Conservation (phyloP, 768 basidiomycete species). For the Tulasnella sp. region DNA sequence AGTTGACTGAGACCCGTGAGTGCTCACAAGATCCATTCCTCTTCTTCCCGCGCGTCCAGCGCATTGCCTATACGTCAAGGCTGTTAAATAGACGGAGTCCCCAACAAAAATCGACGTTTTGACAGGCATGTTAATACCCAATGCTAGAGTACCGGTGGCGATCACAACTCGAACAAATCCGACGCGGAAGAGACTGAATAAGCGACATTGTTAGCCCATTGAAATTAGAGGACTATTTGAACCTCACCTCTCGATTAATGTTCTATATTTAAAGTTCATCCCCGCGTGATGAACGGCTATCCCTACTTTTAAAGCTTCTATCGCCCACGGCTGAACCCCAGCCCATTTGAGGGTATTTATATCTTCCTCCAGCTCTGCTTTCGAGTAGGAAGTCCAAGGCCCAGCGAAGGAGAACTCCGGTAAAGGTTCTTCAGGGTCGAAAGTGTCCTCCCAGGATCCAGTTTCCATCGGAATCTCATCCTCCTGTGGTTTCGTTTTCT, state of each 20-base stretch:
- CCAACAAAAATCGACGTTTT: constrained; percentile 58
- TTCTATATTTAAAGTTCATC: constrained; percentile 56
- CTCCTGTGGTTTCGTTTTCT: constrained; percentile 33
- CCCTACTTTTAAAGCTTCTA: constrained; percentile 47
- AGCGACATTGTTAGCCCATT: neutral
- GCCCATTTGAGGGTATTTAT: constrained; percentile 36
- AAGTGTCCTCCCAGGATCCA: constrained; percentile 40
- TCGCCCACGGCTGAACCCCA: constrained; percentile 37
- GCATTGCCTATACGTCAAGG: constrained; percentile 52
- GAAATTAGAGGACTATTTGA: neutral
- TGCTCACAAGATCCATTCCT: constrained; percentile 47
- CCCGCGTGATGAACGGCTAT: constrained; percentile 65
- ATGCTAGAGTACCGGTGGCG: constrained; percentile 60
- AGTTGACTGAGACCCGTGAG: neutral
- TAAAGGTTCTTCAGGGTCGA: constrained; percentile 51
- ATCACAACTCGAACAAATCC: constrained; percentile 59
- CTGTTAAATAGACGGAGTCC: constrained; percentile 55
- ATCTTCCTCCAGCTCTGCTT: constrained; percentile 44
- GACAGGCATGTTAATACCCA: constrained; percentile 69
- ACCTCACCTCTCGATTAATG: constrained; percentile 48
- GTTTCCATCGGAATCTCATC: constrained; percentile 27
- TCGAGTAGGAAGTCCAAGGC: constrained; percentile 34
- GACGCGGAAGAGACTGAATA: constrained; percentile 47
- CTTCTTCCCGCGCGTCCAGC: constrained; percentile 66
- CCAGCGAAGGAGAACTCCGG: constrained; percentile 55